A percentile compares a stretch with the other conserved stretches of the same genome.
Evolutionary conservation across 169 alveolate species (phyloP).

Genomic region (Plasmodium gallinaceum): DNA sequence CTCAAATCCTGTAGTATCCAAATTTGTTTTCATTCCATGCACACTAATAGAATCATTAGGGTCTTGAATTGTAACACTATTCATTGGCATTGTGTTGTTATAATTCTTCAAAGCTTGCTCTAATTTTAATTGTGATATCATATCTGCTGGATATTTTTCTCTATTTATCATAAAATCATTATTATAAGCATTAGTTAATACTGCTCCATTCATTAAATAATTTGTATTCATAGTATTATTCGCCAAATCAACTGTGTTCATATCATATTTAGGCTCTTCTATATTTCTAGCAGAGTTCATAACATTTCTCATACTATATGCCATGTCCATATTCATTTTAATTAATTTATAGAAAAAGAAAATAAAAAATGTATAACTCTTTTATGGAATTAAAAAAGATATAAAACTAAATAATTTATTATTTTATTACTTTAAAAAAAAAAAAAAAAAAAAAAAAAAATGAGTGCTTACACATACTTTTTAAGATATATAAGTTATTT

Average conservation of each 20-base stretch:
- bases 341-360: neutral
- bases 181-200: slow-evolving; percentile 35
- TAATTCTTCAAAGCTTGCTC: slow-evolving; percentile 50
- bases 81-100: slow-evolving; percentile 65
- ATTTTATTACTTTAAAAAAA: slow-evolving; percentile 2
- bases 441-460: slow-evolving; percentile 6
- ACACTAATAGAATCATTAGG: slow-evolving; percentile 40
- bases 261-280: slow-evolving; percentile 48
- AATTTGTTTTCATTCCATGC: slow-evolving; percentile 66
- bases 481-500: slow-evolving; percentile 8
- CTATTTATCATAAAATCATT: slow-evolving; percentile 30
- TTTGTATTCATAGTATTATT: slow-evolving; percentile 50
- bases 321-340: slow-evolving; percentile 47
- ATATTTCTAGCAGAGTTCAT: slow-evolving; percentile 55
- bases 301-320: slow-evolving; percentile 38
- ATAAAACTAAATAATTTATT: neutral
- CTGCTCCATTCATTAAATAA: slow-evolving; percentile 71
- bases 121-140: slow-evolving; percentile 51
- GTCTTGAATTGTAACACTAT: slow-evolving; percentile 22
- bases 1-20: slow-evolving; percentile 63
- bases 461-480: neutral
- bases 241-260: slow-evolving; percentile 29
- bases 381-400: neutral
- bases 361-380: neutral
- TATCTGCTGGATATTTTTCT: slow-evolving; percentile 55